Evolutionary conservation across 2,329 filamentous ascomycete species (phyloP).

Genomic region (Botrytis squamosa): DNA sequence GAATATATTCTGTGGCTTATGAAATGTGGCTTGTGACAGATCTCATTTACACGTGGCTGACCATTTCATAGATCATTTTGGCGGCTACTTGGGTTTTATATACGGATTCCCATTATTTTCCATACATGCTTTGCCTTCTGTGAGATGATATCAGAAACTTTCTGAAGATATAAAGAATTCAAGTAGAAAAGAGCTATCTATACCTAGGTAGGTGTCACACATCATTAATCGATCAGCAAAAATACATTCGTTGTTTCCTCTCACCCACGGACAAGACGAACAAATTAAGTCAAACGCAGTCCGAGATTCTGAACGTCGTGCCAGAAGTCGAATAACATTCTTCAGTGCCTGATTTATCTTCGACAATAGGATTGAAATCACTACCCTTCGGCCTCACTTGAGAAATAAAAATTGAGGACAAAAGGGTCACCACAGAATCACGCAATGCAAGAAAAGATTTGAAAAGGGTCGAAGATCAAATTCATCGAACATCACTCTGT

Average conservation of each 20-base stretch:
- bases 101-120: background rate
- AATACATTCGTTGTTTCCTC: background rate
- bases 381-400: background rate
- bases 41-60: background rate
- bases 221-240: background rate
- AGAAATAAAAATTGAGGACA: background rate
- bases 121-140: background rate
- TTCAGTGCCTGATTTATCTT: background rate
- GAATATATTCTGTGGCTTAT: background rate
- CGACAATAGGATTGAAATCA: background rate
- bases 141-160: background rate
- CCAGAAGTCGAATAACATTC: background rate
- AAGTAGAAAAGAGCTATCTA: background rate
- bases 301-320: background rate
- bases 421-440: background rate
- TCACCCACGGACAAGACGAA: background rate
- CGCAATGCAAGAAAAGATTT: background rate
- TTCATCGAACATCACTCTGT: background rate
- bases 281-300: background rate
- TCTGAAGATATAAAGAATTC: background rate
- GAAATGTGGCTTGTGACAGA: background rate
- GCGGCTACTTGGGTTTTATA: background rate
- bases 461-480: background rate
- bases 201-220: background rate
- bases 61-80: background rate